Evolutionary conservation across 2,329 filamentous ascomycete species (phyloP).

Genomic region (Aspergillus tanneri): DNA sequence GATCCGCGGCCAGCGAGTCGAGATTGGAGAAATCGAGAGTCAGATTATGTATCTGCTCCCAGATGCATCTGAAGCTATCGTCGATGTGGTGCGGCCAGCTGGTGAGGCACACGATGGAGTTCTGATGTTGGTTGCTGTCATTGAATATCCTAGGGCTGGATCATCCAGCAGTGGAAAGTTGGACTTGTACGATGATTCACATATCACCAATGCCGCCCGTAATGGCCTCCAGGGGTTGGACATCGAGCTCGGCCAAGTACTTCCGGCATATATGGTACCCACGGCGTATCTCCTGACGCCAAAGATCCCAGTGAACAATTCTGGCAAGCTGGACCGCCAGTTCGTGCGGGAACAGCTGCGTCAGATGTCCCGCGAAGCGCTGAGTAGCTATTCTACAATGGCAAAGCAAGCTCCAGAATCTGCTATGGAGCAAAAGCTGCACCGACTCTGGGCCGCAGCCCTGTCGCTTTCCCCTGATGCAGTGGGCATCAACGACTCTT

Average conservation of each 20-base stretch:
- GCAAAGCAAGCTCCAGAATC: not conserved
- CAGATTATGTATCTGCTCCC: conserved; percentile 4
- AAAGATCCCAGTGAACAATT: not conserved
- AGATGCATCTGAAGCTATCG: conserved; percentile 1
- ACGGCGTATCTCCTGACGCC: not conserved
- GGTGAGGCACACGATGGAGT: too few species aligned
- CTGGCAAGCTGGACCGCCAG: not conserved
- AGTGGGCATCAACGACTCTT: not conserved
- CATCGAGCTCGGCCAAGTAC: not conserved
- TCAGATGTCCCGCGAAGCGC: not conserved
- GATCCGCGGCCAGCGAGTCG: not conserved
- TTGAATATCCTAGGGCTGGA: conserved; percentile 1
- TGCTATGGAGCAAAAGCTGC: not conserved
- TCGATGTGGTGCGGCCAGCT: not conserved
- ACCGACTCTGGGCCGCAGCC: not conserved
- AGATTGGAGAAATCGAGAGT: not conserved
- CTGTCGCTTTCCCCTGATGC: not conserved
- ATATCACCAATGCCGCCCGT: too few species aligned
- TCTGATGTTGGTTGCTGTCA: conserved; percentile 10
- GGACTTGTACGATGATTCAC: too few species aligned
- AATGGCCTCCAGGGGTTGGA: conserved; percentile 1
- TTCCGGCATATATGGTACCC: conserved; percentile 4
- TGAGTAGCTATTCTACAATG: not conserved
- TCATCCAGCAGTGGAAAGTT: too few species aligned
- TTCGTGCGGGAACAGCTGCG: not conserved